Conservation (phyloP, 768 basidiomycete genomes). For the Strobilomyces confusus region DNA sequence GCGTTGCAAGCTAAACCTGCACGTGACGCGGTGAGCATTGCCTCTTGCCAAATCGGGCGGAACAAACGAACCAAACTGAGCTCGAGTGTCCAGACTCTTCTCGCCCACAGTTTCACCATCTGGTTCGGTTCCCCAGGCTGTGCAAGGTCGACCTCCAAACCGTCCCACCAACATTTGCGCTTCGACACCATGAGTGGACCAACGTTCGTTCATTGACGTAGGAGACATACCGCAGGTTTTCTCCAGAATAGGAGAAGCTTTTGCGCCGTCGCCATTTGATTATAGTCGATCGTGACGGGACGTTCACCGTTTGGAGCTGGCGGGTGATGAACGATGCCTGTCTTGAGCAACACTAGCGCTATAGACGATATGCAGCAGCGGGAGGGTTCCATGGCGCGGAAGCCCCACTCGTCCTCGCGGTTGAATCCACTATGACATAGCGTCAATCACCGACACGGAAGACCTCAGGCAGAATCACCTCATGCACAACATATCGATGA, state of each 20-base stretch:
- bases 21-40: slow-evolving; percentile 1
- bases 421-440: slow-evolving; percentile 69
- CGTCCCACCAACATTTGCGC: slow-evolving; percentile 99
- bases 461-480: slow-evolving; percentile 50
- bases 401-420: slow-evolving; percentile 98
- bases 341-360: slow-evolving; percentile 95
- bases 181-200: slow-evolving; percentile 29
- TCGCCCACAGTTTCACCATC: slow-evolving; percentile 89
- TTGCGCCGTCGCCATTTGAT: slow-evolving; percentile 96
- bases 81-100: slow-evolving; percentile 97
- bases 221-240: slow-evolving; percentile 88
- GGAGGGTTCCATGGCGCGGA: slow-evolving; percentile 90
- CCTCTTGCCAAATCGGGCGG: background rate
- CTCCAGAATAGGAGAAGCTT: slow-evolving; percentile 97
- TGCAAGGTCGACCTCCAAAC: slow-evolving; percentile 83
- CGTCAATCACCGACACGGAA: slow-evolving; percentile 9
- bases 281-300: slow-evolving; percentile 79
- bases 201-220: background rate
- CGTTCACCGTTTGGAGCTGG: slow-evolving; percentile 51
- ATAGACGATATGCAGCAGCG: slow-evolving; percentile 98
- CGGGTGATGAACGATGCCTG: slow-evolving; percentile 80
- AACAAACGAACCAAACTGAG: slow-evolving; percentile 70
- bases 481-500: slow-evolving; percentile 99
- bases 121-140: slow-evolving; percentile 48
- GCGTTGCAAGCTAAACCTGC: slow-evolving; percentile 18